Conservation (phyloP, 805 yeast species). For the Candida vartiovaarae region DNA sequence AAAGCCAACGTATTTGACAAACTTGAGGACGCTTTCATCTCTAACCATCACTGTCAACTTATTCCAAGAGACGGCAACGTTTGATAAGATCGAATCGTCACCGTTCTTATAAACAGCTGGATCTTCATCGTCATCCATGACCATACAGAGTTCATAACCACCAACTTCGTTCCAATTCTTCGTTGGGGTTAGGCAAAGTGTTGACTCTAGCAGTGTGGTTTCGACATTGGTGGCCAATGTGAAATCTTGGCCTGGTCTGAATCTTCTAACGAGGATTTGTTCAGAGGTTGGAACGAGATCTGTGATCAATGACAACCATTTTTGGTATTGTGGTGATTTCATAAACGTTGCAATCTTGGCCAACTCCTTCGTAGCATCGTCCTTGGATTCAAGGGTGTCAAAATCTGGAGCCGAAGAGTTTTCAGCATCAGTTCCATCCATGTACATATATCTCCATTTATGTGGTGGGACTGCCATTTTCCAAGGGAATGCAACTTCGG, state of each 20-base stretch:
- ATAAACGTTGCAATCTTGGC: conserved; percentile 52
- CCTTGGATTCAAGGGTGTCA: conserved; percentile 7
- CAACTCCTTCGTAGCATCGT: conserved; percentile 33
- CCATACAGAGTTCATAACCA: conserved; percentile 91
- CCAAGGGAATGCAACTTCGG: conserved; percentile 71
- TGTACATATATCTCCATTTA: conserved; percentile 77
- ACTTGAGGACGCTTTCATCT: conserved; percentile 82
- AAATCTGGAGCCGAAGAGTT: conserved; percentile 24
- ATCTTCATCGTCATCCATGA: conserved; percentile 48
- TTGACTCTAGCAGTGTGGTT: conserved; percentile 62
- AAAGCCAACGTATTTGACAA: conserved; percentile 85
- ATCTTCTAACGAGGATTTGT: conserved; percentile 70
- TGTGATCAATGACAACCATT: conserved; percentile 63
- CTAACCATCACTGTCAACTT: conserved; percentile 67
- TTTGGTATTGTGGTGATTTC: conserved; percentile 53
- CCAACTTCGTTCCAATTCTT: conserved; percentile 86
- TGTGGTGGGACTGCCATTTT: conserved; percentile 90
- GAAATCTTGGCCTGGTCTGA: conserved; percentile 93
- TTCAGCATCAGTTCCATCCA: conserved; percentile 52
- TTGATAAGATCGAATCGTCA: conserved; percentile 71
- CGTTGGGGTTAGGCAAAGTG: conserved; percentile 75
- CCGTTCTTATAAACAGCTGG: conserved; percentile 75
- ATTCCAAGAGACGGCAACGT: conserved; percentile 82
- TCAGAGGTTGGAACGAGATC: conserved; percentile 55
- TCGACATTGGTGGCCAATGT: conserved; percentile 72